Conservation (phyloP, 495 filamentous ascomycete species). For the Astrothelium subdiscretum region DNA sequence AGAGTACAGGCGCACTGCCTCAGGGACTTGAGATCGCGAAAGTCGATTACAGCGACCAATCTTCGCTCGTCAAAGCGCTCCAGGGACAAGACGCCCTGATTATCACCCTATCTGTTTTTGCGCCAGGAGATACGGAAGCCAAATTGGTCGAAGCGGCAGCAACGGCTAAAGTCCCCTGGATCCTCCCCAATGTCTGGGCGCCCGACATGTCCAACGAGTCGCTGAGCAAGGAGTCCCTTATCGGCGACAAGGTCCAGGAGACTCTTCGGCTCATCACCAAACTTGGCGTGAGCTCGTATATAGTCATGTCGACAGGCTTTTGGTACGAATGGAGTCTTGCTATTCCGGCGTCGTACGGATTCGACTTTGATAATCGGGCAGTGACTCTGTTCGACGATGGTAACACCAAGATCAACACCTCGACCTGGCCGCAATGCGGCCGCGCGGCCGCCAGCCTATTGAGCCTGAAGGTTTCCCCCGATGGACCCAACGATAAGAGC, state of each 20-base stretch:
- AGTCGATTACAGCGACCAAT: conserved; percentile 35
- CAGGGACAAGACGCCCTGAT: conserved; percentile 46
- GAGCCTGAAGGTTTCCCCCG: conserved; percentile 30
- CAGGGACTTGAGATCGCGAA: conserved; percentile 29
- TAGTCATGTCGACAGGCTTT: conserved; percentile 36
- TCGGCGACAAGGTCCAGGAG: conserved; percentile 4
- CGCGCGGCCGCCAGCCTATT: conserved; percentile 33
- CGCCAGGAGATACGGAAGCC: conserved; percentile 31
- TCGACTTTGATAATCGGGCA: conserved; percentile 31
- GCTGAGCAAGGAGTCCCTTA: conserved; percentile 27
- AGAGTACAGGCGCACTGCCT: conserved; percentile 31
- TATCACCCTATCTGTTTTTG: conserved; percentile 40
- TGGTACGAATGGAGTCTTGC: conserved; percentile 45
- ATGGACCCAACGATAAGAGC: conserved; percentile 30
- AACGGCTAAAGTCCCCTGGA: conserved; percentile 46
- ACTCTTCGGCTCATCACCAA: conserved; percentile 30
- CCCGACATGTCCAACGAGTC: conserved; percentile 29
- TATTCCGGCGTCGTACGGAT: conserved; percentile 27
- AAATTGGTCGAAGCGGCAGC: conserved; percentile 48
- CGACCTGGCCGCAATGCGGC: conserved; percentile 37
- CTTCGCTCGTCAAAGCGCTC: conserved; percentile 34
- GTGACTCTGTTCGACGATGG: conserved; percentile 42
- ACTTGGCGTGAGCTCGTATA: conserved; percentile 38
- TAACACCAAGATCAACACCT: conserved; percentile 26
- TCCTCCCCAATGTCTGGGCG: conserved; percentile 51